Evolutionary conservation across 129 eudicot species (phyloP).

Genomic region (Flaveria ramosissima): DNA sequence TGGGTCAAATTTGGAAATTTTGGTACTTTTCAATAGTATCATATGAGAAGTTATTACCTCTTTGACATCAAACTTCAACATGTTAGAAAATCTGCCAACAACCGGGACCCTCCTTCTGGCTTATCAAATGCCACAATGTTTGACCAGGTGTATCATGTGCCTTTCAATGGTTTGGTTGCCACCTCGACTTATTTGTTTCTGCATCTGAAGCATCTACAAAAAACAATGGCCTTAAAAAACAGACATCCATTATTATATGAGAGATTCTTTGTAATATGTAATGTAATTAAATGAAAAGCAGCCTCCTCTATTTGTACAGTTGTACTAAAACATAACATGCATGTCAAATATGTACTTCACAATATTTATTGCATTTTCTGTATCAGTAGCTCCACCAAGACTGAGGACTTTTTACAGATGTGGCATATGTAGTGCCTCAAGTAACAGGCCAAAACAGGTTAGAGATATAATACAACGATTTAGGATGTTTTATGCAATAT

Average conservation of each 20-base stretch:
- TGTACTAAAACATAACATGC: too few species aligned
- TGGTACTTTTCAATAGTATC: neutral
- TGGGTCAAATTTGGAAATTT: neutral
- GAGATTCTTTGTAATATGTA: neutral
- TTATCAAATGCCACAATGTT: constrained; percentile 92
- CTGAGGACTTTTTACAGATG: too few species aligned
- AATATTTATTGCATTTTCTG: too few species aligned
- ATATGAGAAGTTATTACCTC: constrained; percentile 53
- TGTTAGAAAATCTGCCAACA: constrained; percentile 79
- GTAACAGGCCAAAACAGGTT: too few species aligned
- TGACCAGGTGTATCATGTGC: constrained; percentile 92
- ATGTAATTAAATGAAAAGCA: constrained; percentile 29
- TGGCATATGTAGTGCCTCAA: too few species aligned
- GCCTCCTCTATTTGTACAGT: constrained; percentile 64
- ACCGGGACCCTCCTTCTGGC: constrained; percentile 67
- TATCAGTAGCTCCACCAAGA: too few species aligned
- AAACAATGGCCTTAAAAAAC: constrained; percentile 50
- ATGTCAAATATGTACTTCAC: too few species aligned
- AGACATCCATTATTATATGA: constrained; percentile 1
- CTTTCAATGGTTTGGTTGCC: constrained; percentile 59
- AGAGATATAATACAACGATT: too few species aligned
- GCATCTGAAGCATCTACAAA: constrained; percentile 93
- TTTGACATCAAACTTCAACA: constrained; percentile 71
- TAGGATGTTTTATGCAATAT: too few species aligned
- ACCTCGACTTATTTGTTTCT: constrained; percentile 77